Evolutionary conservation across 805 yeast species (phyloP).

Genomic region (Candida xiaguanensis): DNA sequence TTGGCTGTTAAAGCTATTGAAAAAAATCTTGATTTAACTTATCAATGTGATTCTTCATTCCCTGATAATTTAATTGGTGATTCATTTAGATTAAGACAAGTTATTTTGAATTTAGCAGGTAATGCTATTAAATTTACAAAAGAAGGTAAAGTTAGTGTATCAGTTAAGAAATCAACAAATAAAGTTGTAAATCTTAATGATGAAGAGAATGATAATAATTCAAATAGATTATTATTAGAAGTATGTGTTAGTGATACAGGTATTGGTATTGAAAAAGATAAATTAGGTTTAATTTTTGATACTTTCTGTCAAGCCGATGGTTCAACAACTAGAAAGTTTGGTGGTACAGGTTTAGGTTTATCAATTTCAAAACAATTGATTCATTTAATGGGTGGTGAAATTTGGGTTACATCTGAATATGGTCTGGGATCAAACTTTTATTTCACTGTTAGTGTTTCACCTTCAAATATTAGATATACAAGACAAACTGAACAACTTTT

Average conservation of each 20-base stretch:
- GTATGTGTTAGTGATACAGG: slow-evolving; percentile 90
- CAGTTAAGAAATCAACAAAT: slow-evolving; percentile 54
- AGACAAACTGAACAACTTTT: slow-evolving; percentile 65
- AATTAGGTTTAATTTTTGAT: slow-evolving; percentile 79
- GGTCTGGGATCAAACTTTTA: slow-evolving; percentile 82
- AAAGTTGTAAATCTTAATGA: slow-evolving; percentile 10
- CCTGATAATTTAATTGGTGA: slow-evolving; percentile 87
- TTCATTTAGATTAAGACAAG: slow-evolving; percentile 84
- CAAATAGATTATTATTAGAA: slow-evolving; percentile 52
- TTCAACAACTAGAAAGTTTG: slow-evolving; percentile 86
- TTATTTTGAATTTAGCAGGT: slow-evolving; percentile 80
- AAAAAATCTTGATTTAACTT: slow-evolving; percentile 73
- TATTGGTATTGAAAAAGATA: slow-evolving; percentile 83
- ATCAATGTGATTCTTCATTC: slow-evolving; percentile 81
- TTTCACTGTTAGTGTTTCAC: slow-evolving; percentile 77
- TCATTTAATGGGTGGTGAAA: slow-evolving; percentile 90
- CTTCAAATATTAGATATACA: slow-evolving; percentile 58
- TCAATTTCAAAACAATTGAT: slow-evolving; percentile 85
- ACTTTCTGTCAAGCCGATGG: slow-evolving; percentile 94
- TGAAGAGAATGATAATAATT: slow-evolving; percentile 22
- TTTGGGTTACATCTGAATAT: slow-evolving; percentile 81
- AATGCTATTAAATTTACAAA: slow-evolving; percentile 88
- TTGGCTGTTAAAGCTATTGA: slow-evolving; percentile 88
- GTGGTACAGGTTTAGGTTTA: slow-evolving; percentile 88
- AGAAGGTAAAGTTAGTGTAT: slow-evolving; percentile 74